Evolutionary conservation across 1,284 basidiomycete species (phyloP), one percentile per base, ranked within the genome.

Genomic region (Cryptococcus sp.): DNA sequence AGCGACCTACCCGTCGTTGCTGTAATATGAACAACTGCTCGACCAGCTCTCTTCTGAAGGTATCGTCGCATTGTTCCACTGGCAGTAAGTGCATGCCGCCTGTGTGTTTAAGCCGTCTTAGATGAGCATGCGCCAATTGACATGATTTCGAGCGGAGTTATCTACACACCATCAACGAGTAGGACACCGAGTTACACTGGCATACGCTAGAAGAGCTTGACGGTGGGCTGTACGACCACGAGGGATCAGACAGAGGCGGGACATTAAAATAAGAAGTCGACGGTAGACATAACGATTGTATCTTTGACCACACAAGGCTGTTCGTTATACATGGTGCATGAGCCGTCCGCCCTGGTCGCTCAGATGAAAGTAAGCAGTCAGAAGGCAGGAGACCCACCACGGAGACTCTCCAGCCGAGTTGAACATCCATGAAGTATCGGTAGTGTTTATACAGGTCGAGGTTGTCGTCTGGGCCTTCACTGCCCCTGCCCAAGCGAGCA

Each of bases 281-380:
- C 3, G 61, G 42, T 11, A 69, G 38, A 49, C 67, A 69, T 15
- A 69, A 59, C 13, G 67, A 64, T 53, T 67, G 67, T 3, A 69
- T 46, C 33, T 64, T 67, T 2, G 65, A 57, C 67, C 67, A 69
- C 15, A 55, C 58, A 8, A 65, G 42, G 38, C 67, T 68, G 28
- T n/a, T n/a, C n/a, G n/a, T 33, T 5, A 33, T 9, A 33, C 28
- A 33, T 33, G 9, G 28, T 33, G 9, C 9, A 9, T 33, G 5
- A 33, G 28, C 28, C 28, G 28, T 16, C 12, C 6, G 40, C 9
- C 33, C 16, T 37, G n/a, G 12, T n/a, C 20, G 9, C 18, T 12
- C 20, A n/a, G n/a, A n/a, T n/a, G n/a, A n/a, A n/a, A n/a, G n/a
- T 39, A 12, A 16, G 3, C 8, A 24, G 4, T 15, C 6, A 21